Conservation (phyloP, 345 rosid genomes). For the Theobroma cacao region DNA sequence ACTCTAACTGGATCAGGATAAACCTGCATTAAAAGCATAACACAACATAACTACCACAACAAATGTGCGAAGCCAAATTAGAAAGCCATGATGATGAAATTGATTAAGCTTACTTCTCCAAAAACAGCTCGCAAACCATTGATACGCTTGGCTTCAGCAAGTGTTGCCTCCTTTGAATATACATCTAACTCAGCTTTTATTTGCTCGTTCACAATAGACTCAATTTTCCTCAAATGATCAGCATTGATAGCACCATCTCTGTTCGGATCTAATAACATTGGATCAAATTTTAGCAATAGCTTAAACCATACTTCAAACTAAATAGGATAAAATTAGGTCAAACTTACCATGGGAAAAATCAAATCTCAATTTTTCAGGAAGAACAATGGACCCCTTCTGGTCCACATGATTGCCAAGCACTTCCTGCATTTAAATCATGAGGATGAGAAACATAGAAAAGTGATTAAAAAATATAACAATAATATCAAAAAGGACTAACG, state of each 20-base stretch:
- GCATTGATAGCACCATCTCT: slow-evolving; percentile 85
- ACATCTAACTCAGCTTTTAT: slow-evolving; percentile 85
- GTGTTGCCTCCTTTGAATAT: slow-evolving; percentile 70
- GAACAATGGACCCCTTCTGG: slow-evolving; percentile 97
- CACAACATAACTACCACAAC: slow-evolving; percentile 5
- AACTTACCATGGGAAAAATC: slow-evolving; percentile 95
- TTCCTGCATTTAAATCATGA: slow-evolving; percentile 49
- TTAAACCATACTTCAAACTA: neutral
- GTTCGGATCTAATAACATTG: slow-evolving; percentile 4
- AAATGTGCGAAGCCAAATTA: neutral
- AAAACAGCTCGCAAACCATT: slow-evolving; percentile 90
- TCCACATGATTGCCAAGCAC: slow-evolving; percentile 94
- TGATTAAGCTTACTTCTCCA: slow-evolving; percentile 72
- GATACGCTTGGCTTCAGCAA: slow-evolving; percentile 72
- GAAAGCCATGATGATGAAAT: slow-evolving; percentile 16
- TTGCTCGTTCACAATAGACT: slow-evolving; percentile 85
- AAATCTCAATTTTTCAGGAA: slow-evolving; percentile 92
- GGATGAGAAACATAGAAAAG: neutral
- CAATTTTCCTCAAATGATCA: slow-evolving; percentile 69
- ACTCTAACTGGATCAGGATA: slow-evolving; percentile 97
- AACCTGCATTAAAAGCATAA: slow-evolving; percentile 43
- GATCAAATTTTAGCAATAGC: slow-evolving; percentile 15
- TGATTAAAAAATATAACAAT: neutral
- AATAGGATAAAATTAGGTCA: neutral
- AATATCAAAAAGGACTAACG: neutral